A percentile compares a stretch with the other conserved stretches of the same genome.
phyloP scores from a whole-genome alignment of 495 filamentous ascomycete genomes.

The Glutinoglossum americanum region DNA sequence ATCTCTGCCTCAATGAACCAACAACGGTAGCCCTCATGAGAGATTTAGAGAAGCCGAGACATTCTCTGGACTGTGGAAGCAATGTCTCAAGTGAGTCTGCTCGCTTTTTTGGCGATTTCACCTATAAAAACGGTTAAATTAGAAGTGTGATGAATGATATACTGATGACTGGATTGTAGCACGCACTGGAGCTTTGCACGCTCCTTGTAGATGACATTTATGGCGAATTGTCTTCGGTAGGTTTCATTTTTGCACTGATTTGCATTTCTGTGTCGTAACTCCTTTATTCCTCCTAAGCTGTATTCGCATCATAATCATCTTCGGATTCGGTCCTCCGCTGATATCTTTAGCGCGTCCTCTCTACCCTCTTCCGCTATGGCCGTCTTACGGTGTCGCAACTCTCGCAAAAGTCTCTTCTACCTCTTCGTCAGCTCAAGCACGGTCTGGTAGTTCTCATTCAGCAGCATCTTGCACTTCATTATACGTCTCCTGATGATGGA shows the following conservation, averaged over 20 bases:
- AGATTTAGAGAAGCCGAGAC: constrained; percentile 4
- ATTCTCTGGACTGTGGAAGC: constrained; percentile 8
- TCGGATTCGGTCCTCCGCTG: background rate
- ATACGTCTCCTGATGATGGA: constrained; percentile 36
- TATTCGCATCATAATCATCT: background rate
- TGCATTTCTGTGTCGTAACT: background rate
- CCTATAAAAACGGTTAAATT: background rate
- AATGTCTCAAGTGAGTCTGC: constrained; percentile 32
- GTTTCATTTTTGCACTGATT: background rate
- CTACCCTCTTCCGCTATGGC: constrained; percentile 54
- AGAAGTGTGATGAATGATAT: background rate
- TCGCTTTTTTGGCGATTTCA: constrained; percentile 13
- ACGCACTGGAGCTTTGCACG: constrained; percentile 61
- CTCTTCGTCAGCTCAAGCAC: constrained; percentile 45
- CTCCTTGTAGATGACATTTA: constrained; percentile 75
- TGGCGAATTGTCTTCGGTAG: constrained; percentile 75
- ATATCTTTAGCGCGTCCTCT: constrained; percentile 32
- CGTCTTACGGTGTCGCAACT: constrained; percentile 50
- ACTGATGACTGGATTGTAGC: constrained; percentile 20
- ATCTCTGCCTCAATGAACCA: constrained; percentile 1
- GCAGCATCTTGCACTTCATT: constrained; percentile 64
- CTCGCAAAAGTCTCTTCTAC: constrained; percentile 41
- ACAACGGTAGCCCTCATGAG: constrained; percentile 1
- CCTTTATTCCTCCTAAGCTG: background rate
- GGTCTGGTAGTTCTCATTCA: constrained; percentile 71